These are phyloP conservation scores for Capsella rubella DNA, from an alignment of 441 rosid species.

Conservation along the genomic window DNA sequence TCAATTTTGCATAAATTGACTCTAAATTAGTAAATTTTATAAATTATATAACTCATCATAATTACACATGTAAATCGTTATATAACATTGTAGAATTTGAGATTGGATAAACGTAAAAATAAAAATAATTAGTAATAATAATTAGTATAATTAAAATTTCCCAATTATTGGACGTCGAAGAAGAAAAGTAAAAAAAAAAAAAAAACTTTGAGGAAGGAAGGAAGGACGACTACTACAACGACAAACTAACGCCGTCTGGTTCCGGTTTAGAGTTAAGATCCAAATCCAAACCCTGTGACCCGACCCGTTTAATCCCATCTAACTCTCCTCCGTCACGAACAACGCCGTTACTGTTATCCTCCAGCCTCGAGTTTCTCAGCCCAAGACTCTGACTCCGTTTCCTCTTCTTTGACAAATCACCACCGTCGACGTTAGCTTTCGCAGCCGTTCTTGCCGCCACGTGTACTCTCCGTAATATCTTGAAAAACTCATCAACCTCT, in stretches of 20 bases:
- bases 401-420: slow-evolving; percentile 39
- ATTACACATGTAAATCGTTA: too few relatives aligned
- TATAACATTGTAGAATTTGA: too few relatives aligned
- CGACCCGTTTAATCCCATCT: slow-evolving; percentile 33
- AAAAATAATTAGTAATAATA: too few relatives aligned
- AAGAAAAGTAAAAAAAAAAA: too few relatives aligned
- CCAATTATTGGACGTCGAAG: too few relatives aligned
- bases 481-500: slow-evolving; percentile 49
- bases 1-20: too few relatives aligned
- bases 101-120: too few relatives aligned
- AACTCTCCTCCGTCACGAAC: slow-evolving; percentile 42
- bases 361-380: slow-evolving; percentile 7
- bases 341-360: slow-evolving; percentile 21
- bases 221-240: background rate
- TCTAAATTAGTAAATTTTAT: too few relatives aligned
- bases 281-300: slow-evolving; percentile 38
- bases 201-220: too few relatives aligned
- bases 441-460: slow-evolving; percentile 33
- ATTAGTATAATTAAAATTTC: too few relatives aligned
- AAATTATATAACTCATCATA: too few relatives aligned
- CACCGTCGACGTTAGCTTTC: slow-evolving; percentile 37
- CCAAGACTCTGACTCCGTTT: slow-evolving; percentile 41
- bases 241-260: slow-evolving; percentile 33
- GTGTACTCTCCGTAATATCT: slow-evolving; percentile 47
- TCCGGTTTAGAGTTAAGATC: slow-evolving; percentile 48